Conservation (phyloP, 2,329 filamentous ascomycete genomes). For the Diaporthe capsici region DNA sequence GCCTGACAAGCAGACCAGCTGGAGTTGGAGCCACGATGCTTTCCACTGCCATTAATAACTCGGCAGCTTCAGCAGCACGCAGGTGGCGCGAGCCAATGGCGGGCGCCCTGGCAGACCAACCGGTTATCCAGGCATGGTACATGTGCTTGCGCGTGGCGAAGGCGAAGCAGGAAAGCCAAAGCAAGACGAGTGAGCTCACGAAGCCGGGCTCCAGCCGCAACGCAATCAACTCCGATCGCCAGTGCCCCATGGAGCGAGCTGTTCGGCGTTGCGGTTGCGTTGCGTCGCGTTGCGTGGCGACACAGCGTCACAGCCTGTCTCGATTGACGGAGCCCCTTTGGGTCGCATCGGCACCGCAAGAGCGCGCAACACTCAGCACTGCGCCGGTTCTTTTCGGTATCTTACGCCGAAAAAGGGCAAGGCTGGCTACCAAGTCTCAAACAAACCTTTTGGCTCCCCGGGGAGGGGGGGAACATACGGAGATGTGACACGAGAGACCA, state of each 20-base stretch:
- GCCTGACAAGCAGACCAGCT: constrained; percentile 37
- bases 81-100: constrained; percentile 33
- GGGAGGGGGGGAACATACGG: constrained; percentile 8
- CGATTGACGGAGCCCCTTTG: constrained; percentile 36
- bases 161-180: constrained; percentile 18
- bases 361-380: constrained; percentile 16
- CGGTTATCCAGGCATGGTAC: constrained; percentile 26
- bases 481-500: constrained; percentile 29
- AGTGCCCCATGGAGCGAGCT: constrained; percentile 30
- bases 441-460: constrained; percentile 24
- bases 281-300: constrained; percentile 33
- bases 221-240: constrained; percentile 37
- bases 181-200: constrained; percentile 19
- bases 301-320: constrained; percentile 33
- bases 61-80: constrained; percentile 36
- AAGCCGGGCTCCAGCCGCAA: constrained; percentile 37
- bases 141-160: constrained; percentile 29
- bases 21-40: constrained; percentile 28
- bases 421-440: constrained; percentile 28
- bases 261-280: constrained; percentile 24
- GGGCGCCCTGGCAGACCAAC: constrained; percentile 8
- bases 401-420: constrained; percentile 30
- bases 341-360: constrained; percentile 19
- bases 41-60: constrained; percentile 35
- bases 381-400: constrained; percentile 31